Evolutionary conservation across 140 eudicot species (phyloP), one percentile per base, ranked within the genome.

Genomic region (Stevia rebaudiana): DNA sequence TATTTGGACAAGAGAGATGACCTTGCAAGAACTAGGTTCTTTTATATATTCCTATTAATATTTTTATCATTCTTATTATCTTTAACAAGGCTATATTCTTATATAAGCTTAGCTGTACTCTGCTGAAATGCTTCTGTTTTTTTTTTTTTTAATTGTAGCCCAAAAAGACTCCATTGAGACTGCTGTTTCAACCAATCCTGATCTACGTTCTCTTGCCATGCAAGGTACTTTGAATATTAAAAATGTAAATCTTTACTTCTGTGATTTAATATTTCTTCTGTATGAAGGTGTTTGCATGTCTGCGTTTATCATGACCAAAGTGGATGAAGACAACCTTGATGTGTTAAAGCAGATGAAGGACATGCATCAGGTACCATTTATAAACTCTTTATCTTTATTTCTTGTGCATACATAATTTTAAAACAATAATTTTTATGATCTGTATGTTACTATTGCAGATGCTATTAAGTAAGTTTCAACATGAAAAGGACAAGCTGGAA

Each of bases 241-340:
- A n/a, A n/a, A n/a, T n/a, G n/a, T n/a, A n/a, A n/a, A n/a, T n/a
- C n/a, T n/a, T n/a, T n/a, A 11, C n/a, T 8, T 11, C 35, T 12
- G 44, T 71, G 55, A 28, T 50, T 13, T 21, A 41, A 61, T 58
- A 31, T 30, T 54, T 74, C 57, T 74, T 43, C 36, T 59, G 50
- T 73, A 64, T 53, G 71, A 74, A 90, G 99, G 95, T 51, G 82
- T 83, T 67, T 83, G 86, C 80, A 74, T 85, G 83, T 75, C 90
- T 52, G 69, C 88, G 11, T 71, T 33, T 70, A 65, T 94, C 9
- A 48, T 78, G 69, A 73, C 78, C 49, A 74, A 71, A 72, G 68
- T 40, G 17, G 78, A 76, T 69, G 86, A 85, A 40, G 72, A 68
- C 61, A 77, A 54, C 17, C 61, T 57, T 30, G 56, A 75, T 31